These are phyloP conservation scores for Blumeria hordei DNA, from an alignment of 2,329 filamentous ascomycete species.

Conservation along the genomic window DNA sequence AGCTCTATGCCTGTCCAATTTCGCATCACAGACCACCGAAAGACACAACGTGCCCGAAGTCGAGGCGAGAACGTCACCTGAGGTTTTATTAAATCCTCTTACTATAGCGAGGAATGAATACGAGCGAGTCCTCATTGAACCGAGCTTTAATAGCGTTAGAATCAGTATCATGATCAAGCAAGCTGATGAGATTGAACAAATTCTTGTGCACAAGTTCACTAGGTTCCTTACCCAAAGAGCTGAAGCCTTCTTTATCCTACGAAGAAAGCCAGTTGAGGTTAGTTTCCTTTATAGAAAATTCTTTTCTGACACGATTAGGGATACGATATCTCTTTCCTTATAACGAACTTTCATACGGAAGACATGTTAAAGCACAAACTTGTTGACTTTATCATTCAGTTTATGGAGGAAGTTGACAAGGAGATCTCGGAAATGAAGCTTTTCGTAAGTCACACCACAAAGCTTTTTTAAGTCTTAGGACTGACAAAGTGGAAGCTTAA, in stretches of 20 bases:
- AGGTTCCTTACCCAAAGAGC: slow-evolving; percentile 88
- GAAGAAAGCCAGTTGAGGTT: slow-evolving; percentile 88
- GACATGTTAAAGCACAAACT: slow-evolving; percentile 98
- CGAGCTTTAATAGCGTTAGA: slow-evolving; percentile 86
- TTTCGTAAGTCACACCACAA: slow-evolving; percentile 41
- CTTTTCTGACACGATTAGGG: slow-evolving; percentile 27
- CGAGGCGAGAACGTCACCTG: slow-evolving; percentile 76
- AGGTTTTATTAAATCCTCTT: slow-evolving; percentile 78
- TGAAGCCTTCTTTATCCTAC: slow-evolving; percentile 87
- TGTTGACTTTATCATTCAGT: slow-evolving; percentile 96
- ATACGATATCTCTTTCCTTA: slow-evolving; percentile 95
- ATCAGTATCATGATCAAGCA: slow-evolving; percentile 99
- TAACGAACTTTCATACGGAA: slow-evolving; percentile 97
- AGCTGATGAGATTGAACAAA: slow-evolving; percentile 95
- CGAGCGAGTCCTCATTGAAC: slow-evolving; percentile 87
- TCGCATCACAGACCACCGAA: slow-evolving; percentile 89
- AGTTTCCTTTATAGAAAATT: slow-evolving; percentile 6
- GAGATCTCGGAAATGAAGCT: slow-evolving; percentile 99
- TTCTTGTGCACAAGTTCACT: slow-evolving; percentile 95
- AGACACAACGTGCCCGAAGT: slow-evolving; percentile 96
- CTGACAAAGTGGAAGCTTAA: slow-evolving; percentile 44
- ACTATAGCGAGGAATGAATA: slow-evolving; percentile 89
- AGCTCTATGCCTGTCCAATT: slow-evolving; percentile 84
- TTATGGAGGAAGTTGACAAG: slow-evolving; percentile 99
- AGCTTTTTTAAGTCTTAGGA: neutral